Evolutionary conservation across 2,329 filamentous ascomycete genomes (phyloP).

Genomic region (Aspergillus bombycis): DNA sequence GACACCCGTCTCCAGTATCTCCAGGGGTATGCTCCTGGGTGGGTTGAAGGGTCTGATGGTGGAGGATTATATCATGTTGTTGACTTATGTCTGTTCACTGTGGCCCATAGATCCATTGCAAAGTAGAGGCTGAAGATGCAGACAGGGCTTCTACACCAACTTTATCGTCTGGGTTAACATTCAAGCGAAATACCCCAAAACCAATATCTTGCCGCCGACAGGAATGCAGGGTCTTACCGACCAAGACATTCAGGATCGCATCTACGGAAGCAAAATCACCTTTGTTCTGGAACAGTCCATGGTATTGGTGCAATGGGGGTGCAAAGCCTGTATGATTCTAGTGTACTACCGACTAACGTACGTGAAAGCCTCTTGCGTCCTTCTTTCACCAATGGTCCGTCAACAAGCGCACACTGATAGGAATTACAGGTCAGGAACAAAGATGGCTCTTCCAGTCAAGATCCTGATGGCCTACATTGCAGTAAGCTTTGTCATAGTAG

Average conservation of each 20-base stretch:
- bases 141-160: background rate
- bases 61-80: background rate
- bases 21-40: background rate
- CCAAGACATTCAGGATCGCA: background rate
- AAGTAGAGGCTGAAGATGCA: background rate
- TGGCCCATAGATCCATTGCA: background rate
- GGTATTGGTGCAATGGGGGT: background rate
- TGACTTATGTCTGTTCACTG: background rate
- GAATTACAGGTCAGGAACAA: background rate
- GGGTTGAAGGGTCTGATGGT: background rate
- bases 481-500: background rate
- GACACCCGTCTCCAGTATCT: background rate
- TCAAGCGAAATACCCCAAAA: background rate
- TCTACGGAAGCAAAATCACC: background rate
- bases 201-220: background rate
- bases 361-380: background rate
- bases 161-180: background rate
- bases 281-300: background rate
- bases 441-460: background rate
- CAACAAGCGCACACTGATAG: background rate
- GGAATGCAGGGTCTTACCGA: background rate
- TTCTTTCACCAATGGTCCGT: rapidly evolving
- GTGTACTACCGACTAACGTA: background rate
- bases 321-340: background rate
- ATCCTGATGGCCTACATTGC: background rate